A percentile compares a stretch with the other conserved stretches of the same genome.
Evolutionary conservation across 2,329 filamentous ascomycete species (phyloP).

Genomic region (Aspergillus pseudoglaucus): DNA sequence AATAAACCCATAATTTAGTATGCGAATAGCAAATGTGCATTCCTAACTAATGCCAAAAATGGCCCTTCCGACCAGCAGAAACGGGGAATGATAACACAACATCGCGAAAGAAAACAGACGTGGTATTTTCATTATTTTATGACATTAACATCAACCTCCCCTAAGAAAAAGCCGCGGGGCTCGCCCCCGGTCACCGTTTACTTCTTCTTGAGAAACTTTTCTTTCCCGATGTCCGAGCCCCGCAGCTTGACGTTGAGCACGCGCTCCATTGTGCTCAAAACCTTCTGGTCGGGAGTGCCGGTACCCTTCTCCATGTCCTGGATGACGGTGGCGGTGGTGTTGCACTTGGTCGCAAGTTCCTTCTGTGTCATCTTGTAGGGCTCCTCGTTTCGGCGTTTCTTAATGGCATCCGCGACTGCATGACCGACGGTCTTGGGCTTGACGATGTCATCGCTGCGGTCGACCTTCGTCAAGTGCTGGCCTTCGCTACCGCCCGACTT

Average conservation of each 20-base stretch:
- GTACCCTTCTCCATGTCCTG: constrained; percentile 79
- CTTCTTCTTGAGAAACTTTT: constrained; percentile 74
- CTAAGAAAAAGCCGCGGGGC: constrained; percentile 18
- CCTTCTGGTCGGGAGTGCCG: constrained; percentile 75
- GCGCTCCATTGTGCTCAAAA: constrained; percentile 70
- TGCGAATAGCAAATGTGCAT: constrained; percentile 5
- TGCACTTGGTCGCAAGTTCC: constrained; percentile 76
- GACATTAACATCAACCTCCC: constrained; percentile 7
- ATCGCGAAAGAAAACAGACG: constrained; percentile 9
- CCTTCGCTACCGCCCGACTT: constrained; percentile 59
- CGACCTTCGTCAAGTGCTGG: constrained; percentile 95
- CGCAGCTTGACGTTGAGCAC: constrained; percentile 83
- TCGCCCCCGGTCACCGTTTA: constrained; percentile 26
- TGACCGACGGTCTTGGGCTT: constrained; percentile 88
- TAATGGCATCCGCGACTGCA: constrained; percentile 75
- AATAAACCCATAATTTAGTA: background rate
- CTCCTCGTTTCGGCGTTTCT: constrained; percentile 68
- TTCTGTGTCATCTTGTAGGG: constrained; percentile 97
- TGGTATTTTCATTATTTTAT: background rate
- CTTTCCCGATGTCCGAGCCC: constrained; percentile 75
- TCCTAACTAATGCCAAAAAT: constrained; percentile 22
- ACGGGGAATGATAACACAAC: constrained; percentile 9
- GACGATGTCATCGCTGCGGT: constrained; percentile 94
- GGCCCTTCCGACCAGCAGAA: constrained; percentile 29
- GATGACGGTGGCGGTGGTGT: constrained; percentile 72